Base-by-base conservation (phyloP, 768 basidiomycete genomes). In the Tephrocybe sp. region DNA sequence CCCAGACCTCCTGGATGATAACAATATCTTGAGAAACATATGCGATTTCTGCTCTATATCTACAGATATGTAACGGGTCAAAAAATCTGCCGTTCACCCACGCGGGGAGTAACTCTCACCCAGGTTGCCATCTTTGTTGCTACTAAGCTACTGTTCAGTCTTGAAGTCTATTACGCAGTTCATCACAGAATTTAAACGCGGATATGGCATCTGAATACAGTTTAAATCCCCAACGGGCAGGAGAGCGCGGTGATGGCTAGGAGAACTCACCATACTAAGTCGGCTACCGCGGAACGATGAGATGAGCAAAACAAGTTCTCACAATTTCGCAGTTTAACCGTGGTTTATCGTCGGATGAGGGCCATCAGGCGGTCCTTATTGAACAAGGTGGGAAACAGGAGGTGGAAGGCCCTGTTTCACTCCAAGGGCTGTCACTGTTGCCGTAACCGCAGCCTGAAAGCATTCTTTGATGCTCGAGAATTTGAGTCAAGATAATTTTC, bases 381-480 rank as follows among this genome's bases (percentile, higher is more conserved):
- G 35, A 38, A 34, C 43, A 30, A 20, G 43, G 20, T 42, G 47
- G 43, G 22, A 20, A 13, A 30, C 16, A 42, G 14, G 35, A 31
- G 33, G 14, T 33, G 39, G 14, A 44, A 22, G 44, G 16, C n/a
- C 41, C 36, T 30, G 10, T 45, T 34, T 45, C 32, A 38, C 39
- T 17, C 16, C 42, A 33, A 49, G 34, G 35, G 10, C 6, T 47
- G 46, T 54, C 56, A 68, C 54, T 66, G 66, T 58, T 81, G 82
- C 49, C 89, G 83, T 40, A 92, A 76, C 5, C 90, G 82, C 49
- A 92, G 68, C 41, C 82, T 75, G 66, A 91, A 87, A 5, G 89
- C 90, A 62, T 92, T 92, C 67, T 85, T 89, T 5, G 89, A 91
- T 3, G 77, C 78, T 48, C 80, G 78, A 14, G 87, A 88, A 20